phyloP scores from a whole-genome alignment of 148 eudicot species.

The Silene latifolia region DNA sequence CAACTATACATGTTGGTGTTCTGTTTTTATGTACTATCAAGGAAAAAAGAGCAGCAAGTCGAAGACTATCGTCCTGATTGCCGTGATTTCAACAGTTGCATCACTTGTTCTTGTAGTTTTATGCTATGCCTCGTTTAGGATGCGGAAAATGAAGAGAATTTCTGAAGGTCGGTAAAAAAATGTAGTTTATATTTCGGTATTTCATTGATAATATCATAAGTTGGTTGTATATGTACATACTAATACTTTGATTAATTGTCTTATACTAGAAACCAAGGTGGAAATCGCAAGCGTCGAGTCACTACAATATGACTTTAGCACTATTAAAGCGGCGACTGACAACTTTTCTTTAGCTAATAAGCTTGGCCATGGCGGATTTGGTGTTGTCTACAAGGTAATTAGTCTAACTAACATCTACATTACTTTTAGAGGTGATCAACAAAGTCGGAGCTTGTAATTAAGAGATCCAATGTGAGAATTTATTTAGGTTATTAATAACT shows the following conservation, averaged over 20 bases:
- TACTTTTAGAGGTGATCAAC: too few relatives aligned
- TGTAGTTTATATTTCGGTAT: too few relatives aligned
- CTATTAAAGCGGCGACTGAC: constrained; percentile 20
- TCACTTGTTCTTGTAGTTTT: neutral
- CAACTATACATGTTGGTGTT: neutral
- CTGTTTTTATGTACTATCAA: neutral
- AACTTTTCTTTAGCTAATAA: constrained; percentile 21
- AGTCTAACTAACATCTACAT: too few relatives aligned
- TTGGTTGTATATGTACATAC: neutral
- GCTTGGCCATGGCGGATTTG: constrained; percentile 31
- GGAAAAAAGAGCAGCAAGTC: constrained; percentile 11
- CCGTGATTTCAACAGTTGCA: neutral
- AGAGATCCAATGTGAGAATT: too few relatives aligned
- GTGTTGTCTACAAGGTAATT: constrained; percentile 19
- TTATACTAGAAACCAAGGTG: constrained; percentile 4
- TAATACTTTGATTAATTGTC: constrained; percentile 2
- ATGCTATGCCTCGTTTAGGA: neutral
- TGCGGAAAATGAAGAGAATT: neutral
- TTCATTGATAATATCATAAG: neutral
- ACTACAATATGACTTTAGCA: constrained; percentile 8
- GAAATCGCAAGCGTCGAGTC: constrained; percentile 11
- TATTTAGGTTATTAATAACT: too few relatives aligned
- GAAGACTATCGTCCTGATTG: neutral
- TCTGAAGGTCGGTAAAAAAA: constrained; percentile 7
- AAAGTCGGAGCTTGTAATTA: too few relatives aligned